phyloP scores from a whole-genome alignment of 257 asterid species.

The Fraxinus quadrangulata region DNA sequence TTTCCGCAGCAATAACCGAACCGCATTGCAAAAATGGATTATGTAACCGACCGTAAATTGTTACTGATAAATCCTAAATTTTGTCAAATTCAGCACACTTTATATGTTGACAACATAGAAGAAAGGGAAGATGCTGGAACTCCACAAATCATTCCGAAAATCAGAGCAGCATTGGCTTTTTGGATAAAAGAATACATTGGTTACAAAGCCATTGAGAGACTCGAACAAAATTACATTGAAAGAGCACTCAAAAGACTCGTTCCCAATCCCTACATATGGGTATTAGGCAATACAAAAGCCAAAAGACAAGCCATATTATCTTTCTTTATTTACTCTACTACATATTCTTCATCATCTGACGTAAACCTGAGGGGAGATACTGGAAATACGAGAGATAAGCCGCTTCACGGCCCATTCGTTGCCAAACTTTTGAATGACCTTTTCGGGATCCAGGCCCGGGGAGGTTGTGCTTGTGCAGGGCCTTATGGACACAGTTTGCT shows the following conservation, averaged over 20 bases:
- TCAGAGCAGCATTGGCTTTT: conserved; percentile 65
- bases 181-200: conserved; percentile 67
- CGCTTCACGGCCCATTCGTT: conserved; percentile 63
- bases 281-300: conserved; percentile 51
- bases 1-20: background rate
- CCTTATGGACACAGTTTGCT: conserved; percentile 70
- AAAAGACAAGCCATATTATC: conserved; percentile 63
- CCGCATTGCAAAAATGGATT: background rate
- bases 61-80: background rate
- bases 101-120: conserved; percentile 53
- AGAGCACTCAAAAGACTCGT: conserved; percentile 49
- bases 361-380: conserved; percentile 39
- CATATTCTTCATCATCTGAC: conserved; percentile 21
- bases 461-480: conserved; percentile 82
- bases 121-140: conserved; percentile 86
- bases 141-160: conserved; percentile 61
- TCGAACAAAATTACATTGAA: conserved; percentile 39
- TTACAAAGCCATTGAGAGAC: conserved; percentile 32
- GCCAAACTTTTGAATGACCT: conserved; percentile 75
- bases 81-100: conserved; percentile 48
- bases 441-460: conserved; percentile 78
- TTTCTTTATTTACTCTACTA: conserved; percentile 48
- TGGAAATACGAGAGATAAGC: conserved; percentile 35
- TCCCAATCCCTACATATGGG: conserved; percentile 38
- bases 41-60: too few relatives aligned